These are phyloP conservation scores for Aechmea fasciata DNA, from an alignment of 176 grass and related monocot genomes.

Conservation along the genomic window DNA sequence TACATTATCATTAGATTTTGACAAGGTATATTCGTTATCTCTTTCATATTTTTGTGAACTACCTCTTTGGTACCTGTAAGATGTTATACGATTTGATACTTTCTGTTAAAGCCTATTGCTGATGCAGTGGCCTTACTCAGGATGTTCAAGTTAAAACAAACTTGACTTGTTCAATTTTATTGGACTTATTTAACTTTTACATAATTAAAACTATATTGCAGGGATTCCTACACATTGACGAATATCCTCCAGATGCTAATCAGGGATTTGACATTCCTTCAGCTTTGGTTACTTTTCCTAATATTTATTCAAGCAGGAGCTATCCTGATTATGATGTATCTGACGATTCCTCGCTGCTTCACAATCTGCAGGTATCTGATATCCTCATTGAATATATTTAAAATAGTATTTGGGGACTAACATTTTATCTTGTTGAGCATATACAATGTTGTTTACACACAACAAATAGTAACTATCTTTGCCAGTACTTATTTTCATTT, in stretches of 20 bases:
- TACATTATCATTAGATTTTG: conserved; percentile 78
- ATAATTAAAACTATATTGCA: conserved; percentile 25
- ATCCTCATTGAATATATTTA: conserved; percentile 2
- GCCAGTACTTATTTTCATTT: not conserved
- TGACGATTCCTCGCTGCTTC: conserved; percentile 50
- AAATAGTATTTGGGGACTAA: not conserved
- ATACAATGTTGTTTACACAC: too few species aligned
- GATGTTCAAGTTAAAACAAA: not conserved
- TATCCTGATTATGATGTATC: conserved; percentile 35
- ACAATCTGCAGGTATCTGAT: conserved; percentile 54
- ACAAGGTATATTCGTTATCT: conserved; percentile 65
- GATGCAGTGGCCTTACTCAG: not conserved
- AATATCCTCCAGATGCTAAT: conserved; percentile 99
- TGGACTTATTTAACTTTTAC: not conserved
- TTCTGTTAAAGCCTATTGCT: not conserved
- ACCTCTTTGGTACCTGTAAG: conserved; percentile 7
- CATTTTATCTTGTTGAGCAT: too few species aligned
- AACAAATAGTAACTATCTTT: too few species aligned
- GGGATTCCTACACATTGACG: conserved; percentile 95
- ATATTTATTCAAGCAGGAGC: conserved; percentile 62
- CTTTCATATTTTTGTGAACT: conserved; percentile 7
- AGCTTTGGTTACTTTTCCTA: conserved; percentile 90
- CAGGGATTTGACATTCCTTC: conserved; percentile 99
- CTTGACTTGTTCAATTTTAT: not conserved
- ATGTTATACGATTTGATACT: conserved; percentile 23